These are phyloP conservation scores for Penicillium paneum DNA, from an alignment of 2,329 filamentous ascomycete species.

Conservation along the genomic window DNA sequence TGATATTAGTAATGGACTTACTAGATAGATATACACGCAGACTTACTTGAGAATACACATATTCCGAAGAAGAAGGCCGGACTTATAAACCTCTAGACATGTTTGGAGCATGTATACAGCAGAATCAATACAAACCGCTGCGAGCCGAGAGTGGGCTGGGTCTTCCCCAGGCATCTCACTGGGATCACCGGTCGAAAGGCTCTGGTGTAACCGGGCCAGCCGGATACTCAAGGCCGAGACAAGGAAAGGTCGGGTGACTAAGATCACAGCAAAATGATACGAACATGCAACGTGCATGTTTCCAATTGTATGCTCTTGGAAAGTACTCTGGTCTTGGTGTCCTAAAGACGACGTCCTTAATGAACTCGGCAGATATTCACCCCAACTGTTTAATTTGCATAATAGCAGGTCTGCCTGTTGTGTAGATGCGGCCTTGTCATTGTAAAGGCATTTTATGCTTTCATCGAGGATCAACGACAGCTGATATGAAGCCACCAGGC, in stretches of 20 bases:
- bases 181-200: constrained; percentile 18
- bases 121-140: constrained; percentile 55
- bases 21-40: not conserved
- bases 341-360: constrained; percentile 22
- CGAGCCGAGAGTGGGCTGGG: constrained; percentile 39
- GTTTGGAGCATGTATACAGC: constrained; percentile 56
- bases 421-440: constrained; percentile 35
- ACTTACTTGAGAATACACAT: constrained; percentile 60
- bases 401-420: constrained; percentile 42
- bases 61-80: constrained; percentile 49
- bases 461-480: constrained; percentile 47
- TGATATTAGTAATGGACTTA: not conserved
- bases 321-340: constrained; percentile 17
- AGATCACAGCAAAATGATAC: constrained; percentile 59
- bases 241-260: constrained; percentile 56
- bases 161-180: constrained; percentile 24
- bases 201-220: constrained; percentile 25
- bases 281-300: constrained; percentile 56
- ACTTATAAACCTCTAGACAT: constrained; percentile 49
- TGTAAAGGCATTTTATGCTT: constrained; percentile 45
- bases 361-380: constrained; percentile 42
- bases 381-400: constrained; percentile 47
- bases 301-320: constrained; percentile 43
- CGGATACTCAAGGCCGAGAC: constrained; percentile 49
- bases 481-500: constrained; percentile 43